Evolutionary conservation across 225 moss, liverwort and hornwort species (phyloP), one percentile per base, ranked within the genome.

Genomic region (Physcomitrellopsis africana): DNA sequence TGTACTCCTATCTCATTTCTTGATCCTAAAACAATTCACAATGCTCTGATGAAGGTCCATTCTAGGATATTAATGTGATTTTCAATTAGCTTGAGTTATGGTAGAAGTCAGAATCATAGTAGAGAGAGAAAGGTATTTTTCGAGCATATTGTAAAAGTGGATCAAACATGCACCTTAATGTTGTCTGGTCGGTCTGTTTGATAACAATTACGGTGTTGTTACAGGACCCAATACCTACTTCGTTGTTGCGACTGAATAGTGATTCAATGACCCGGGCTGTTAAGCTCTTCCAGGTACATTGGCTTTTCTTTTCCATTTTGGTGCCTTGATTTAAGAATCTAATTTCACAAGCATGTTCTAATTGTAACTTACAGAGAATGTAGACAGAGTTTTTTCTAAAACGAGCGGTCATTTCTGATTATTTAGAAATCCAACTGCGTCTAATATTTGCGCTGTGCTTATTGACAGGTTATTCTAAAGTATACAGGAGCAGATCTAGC

Each of bases 151-250:
- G 37, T 54, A 17, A 8, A 18, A 54, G 17, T 45, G 29, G 60
- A 54, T 45, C 15, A 53, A 27, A 15, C 68, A 49, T 37, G 20
- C 67, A 19, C 65, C 23, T 65, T 76, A 0, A 46, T 23, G 41
- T 72, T 64, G 17, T 65, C 45, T 44, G 46, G n/a, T 60, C 44
- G 43, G 45, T 44, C 65, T 53, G 41, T 63, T 67, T 81, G 76
- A 81, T 22, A 73, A n/a, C 17, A 24, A 14, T 48, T 60, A 70
- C 74, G 69, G 16, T 74, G 48, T 68, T 69, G 45, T 55, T 65
- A 53, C 95, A 95, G 93, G 95, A 96, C 68, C 87, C 91, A 3
- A 91, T 96, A 59, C 95, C 95, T 54, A 96, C 91, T 68, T 96
- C 95, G 22, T 87, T 96, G 56, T 63, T 96, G 53, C 89, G 91